Evolutionary conservation across 345 rosid species (phyloP).

Genomic region (Chamaenerion angustifolium): DNA sequence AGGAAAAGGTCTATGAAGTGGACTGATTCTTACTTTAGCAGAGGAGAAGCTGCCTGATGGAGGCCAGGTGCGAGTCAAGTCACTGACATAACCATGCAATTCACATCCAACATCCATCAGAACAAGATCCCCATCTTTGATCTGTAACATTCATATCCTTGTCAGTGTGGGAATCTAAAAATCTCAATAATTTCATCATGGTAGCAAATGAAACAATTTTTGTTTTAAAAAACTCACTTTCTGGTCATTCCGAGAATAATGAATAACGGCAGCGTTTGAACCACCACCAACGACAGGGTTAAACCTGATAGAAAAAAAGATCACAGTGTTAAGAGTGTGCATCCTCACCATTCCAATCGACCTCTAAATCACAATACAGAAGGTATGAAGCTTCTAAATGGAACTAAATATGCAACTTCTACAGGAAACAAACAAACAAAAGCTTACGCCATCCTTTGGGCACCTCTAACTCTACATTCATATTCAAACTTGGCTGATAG

Average conservation of each 20-base stretch:
- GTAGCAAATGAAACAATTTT: too few relatives aligned
- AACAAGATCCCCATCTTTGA: slow-evolving; percentile 74
- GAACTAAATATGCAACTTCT: too few relatives aligned
- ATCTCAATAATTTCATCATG: too few relatives aligned
- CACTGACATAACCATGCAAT: slow-evolving; percentile 89
- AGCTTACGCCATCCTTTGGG: slow-evolving; percentile 95
- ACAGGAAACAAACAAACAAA: slow-evolving; percentile 11
- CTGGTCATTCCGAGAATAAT: slow-evolving; percentile 91
- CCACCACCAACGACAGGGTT: slow-evolving; percentile 98
- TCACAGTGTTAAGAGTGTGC: not conserved
- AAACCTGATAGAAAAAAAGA: slow-evolving; percentile 31
- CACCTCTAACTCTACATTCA: slow-evolving; percentile 86
- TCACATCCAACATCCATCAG: slow-evolving; percentile 98
- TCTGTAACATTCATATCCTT: slow-evolving; percentile 23
- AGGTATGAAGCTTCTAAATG: slow-evolving; percentile 4
- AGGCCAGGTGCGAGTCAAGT: slow-evolving; percentile 95
- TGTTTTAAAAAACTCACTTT: slow-evolving; percentile 27
- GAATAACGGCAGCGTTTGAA: slow-evolving; percentile 73
- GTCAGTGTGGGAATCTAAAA: too few relatives aligned
- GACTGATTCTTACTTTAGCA: slow-evolving; percentile 41
- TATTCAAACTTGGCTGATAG: slow-evolving; percentile 80
- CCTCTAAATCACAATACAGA: not conserved
- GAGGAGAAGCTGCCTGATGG: slow-evolving; percentile 69
- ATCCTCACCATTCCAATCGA: not conserved
- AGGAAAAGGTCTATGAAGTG: not conserved